A percentile compares a stretch with the other conserved stretches of the same genome.
phyloP scores from a whole-genome alignment of 345 rosid genomes.

The Syzygium grande region DNA sequence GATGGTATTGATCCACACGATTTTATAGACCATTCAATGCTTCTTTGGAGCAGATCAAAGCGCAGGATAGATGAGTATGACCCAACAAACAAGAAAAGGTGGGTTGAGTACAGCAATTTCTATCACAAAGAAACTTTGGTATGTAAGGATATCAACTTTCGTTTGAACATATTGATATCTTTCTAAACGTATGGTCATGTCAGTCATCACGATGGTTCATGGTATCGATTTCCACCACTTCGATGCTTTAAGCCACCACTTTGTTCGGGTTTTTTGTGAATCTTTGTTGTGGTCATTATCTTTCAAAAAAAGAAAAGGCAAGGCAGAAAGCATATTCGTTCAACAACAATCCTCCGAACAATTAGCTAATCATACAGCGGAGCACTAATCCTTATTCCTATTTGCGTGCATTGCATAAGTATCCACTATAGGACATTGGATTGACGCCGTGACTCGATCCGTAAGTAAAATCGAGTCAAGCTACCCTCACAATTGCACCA shows the following conservation, averaged over 20 bases:
- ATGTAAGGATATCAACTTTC: not conserved
- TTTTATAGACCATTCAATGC: not conserved
- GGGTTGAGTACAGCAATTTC: not conserved
- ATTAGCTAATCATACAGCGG: not conserved
- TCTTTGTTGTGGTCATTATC: not conserved
- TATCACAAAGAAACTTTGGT: not conserved
- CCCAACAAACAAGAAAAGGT: not conserved
- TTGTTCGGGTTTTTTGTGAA: not conserved
- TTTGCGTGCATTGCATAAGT: not conserved
- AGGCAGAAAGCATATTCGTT: not conserved
- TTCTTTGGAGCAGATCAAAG: not conserved
- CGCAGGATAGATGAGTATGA: not conserved
- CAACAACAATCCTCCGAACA: not conserved
- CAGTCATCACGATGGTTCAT: not conserved
- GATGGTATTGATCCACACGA: not conserved
- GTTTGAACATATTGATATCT: not conserved
- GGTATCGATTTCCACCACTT: not conserved
- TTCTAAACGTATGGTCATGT: not conserved
- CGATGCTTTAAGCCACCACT: not conserved
- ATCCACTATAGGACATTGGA: not conserved
- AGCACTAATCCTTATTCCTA: not conserved
- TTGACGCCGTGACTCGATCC: not conserved
- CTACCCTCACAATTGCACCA: not conserved
- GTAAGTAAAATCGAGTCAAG: not conserved
- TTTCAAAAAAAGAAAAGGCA: not conserved